Percentiles rank a stretch among this genome's conserved stretches.
These are phyloP conservation scores for Melampsora larici-populina DNA, from an alignment of 1,284 basidiomycete species.

Conservation along the genomic window DNA sequence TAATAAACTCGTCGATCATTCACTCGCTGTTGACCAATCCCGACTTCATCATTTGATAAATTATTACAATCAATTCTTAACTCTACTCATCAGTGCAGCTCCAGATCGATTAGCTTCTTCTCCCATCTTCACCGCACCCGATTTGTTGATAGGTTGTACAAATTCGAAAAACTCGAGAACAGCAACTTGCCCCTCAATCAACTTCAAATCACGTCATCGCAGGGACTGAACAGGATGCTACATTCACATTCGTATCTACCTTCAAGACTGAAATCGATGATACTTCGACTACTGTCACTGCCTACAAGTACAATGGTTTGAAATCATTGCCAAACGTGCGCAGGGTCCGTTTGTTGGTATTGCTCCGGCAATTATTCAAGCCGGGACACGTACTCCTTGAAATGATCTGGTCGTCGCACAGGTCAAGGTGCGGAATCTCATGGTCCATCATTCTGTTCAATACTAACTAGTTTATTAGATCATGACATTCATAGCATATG, in stretches of 20 bases:
- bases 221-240: constrained; percentile 24
- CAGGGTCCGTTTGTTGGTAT: constrained; percentile 77
- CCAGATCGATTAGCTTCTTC: constrained; percentile 62
- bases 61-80: constrained; percentile 68
- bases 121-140: constrained; percentile 62
- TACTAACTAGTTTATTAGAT: constrained; percentile 59
- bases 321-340: constrained; percentile 71
- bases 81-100: constrained; percentile 68
- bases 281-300: constrained; percentile 73
- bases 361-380: constrained; percentile 62
- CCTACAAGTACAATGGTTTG: constrained; percentile 77
- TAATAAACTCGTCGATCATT: no score
- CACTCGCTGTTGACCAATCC: not conserved
- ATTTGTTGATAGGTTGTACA: constrained; percentile 67
- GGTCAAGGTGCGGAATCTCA: constrained; percentile 66
- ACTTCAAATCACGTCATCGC: not conserved
- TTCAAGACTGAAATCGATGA: constrained; percentile 73
- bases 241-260: constrained; percentile 62
- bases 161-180: constrained; percentile 71
- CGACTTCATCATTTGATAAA: constrained; percentile 20
- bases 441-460: not conserved
- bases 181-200: constrained; percentile 64
- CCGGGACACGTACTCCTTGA: constrained; percentile 75
- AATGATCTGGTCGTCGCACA: constrained; percentile 87
- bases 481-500: constrained; percentile 88